Evolutionary conservation across 495 filamentous ascomycete species (phyloP).

Genomic region (Hypoxylon crocopeplum): DNA sequence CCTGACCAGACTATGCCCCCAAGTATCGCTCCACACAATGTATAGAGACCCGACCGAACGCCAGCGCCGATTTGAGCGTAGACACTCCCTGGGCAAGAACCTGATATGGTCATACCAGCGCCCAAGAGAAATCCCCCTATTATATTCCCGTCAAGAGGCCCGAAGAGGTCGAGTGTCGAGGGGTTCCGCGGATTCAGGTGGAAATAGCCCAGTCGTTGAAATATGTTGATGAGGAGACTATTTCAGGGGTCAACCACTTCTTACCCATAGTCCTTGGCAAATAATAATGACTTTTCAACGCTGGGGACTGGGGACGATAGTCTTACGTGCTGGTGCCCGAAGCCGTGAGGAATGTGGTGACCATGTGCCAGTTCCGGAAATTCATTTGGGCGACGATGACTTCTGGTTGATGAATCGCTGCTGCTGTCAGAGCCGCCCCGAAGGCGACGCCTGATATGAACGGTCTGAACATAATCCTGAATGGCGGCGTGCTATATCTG

Average conservation of each 20-base stretch:
- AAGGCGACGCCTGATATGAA: conserved; percentile 57
- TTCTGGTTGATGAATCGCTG: conserved; percentile 59
- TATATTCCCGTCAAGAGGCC: conserved; percentile 60
- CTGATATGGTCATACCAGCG: conserved; percentile 61
- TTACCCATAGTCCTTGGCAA: neutral
- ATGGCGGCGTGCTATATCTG: neutral
- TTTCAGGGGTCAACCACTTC: conserved; percentile 10
- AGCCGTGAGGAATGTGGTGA: conserved; percentile 62
- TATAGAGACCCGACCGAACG: conserved; percentile 50
- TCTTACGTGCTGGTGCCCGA: conserved; percentile 62
- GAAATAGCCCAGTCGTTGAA: conserved; percentile 43
- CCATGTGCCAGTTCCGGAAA: conserved; percentile 63
- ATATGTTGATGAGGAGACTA: conserved; percentile 42
- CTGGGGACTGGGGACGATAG: neutral
- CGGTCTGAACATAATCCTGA: conserved; percentile 13
- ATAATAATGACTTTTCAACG: neutral
- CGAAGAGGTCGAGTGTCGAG: conserved; percentile 50
- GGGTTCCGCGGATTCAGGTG: conserved; percentile 41
- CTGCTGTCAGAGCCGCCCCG: conserved; percentile 59
- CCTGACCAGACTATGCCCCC: conserved; percentile 52
- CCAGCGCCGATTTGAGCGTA: conserved; percentile 60
- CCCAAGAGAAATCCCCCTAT: conserved; percentile 62
- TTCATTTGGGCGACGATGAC: conserved; percentile 61
- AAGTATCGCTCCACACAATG: conserved; percentile 50
- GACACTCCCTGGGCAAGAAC: conserved; percentile 63